Conservation (phyloP, 2,329 filamentous ascomycete genomes). For the Ascochyta fabae region DNA sequence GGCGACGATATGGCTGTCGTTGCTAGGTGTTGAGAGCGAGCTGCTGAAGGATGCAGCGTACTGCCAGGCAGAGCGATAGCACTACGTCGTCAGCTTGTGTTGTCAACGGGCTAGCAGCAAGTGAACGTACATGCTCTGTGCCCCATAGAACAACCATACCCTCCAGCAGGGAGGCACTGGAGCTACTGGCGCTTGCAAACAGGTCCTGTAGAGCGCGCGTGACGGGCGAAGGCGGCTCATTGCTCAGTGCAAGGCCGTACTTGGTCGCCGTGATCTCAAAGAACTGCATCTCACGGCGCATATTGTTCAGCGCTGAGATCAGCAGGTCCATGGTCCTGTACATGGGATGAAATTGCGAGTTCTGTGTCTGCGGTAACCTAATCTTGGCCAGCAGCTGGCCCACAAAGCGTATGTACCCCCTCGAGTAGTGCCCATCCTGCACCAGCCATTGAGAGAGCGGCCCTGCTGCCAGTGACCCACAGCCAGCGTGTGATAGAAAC, state of each 20-base stretch:
- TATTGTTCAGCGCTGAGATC: conserved; percentile 69
- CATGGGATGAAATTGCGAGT: conserved; percentile 56
- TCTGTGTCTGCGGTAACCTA: conserved; percentile 57
- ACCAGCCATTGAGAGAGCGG: conserved; percentile 71
- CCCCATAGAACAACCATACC: conserved; percentile 77
- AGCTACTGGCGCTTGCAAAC: conserved; percentile 63
- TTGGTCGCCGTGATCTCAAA: conserved; percentile 69
- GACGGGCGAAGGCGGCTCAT: conserved; percentile 54
- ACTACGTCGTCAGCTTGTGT: conserved; percentile 37
- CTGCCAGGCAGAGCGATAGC: conserved; percentile 57
- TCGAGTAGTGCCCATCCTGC: conserved; percentile 74
- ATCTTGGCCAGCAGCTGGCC: conserved; percentile 69
- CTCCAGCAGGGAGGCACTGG: conserved; percentile 64
- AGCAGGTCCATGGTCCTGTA: conserved; percentile 68
- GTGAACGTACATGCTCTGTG: conserved; percentile 65
- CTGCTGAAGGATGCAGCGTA: conserved; percentile 55
- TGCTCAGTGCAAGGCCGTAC: conserved; percentile 62
- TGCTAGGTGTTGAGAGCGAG: conserved; percentile 46
- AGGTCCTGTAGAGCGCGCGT: conserved; percentile 64
- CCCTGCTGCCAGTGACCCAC: conserved; percentile 64
- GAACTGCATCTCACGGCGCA: conserved; percentile 70
- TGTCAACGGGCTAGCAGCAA: background rate
- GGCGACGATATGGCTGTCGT: conserved; percentile 55
- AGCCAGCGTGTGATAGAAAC: conserved; percentile 70
- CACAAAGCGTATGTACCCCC: conserved; percentile 72